A percentile compares a stretch with the other conserved stretches of the same genome.
phyloP scores from a whole-genome alignment of 176 grass and related monocot genomes.

The Thalia dealbata region DNA sequence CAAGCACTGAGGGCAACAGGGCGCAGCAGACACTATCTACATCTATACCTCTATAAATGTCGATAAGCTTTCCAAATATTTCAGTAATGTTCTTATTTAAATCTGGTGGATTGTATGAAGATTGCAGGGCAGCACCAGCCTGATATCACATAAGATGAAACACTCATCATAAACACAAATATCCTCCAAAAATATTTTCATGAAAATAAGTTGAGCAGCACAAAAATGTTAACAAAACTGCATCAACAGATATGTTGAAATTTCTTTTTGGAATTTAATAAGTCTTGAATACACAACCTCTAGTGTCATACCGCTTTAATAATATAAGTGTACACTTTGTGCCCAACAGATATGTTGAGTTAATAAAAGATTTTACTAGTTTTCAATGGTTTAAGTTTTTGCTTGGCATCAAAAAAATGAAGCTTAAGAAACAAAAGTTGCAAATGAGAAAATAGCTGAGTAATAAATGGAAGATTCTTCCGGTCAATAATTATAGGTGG shows the following conservation, averaged over 20 bases:
- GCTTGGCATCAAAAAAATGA: too few relatives aligned
- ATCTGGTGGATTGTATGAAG: slow-evolving; percentile 55
- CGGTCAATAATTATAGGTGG: too few relatives aligned
- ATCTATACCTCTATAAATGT: slow-evolving; percentile 71
- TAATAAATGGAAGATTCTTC: too few relatives aligned
- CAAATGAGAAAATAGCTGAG: too few relatives aligned
- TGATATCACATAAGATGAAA: slow-evolving; percentile 26
- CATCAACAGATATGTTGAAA: not conserved
- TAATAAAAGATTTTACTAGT: too few relatives aligned
- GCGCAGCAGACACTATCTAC: not conserved
- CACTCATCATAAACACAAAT: not conserved
- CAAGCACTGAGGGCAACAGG: not conserved
- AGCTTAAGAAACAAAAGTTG: too few relatives aligned
- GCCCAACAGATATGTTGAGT: not conserved
- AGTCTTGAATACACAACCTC: too few relatives aligned
- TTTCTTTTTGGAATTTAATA: too few relatives aligned
- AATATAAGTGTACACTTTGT: too few relatives aligned
- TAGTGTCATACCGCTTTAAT: too few relatives aligned
- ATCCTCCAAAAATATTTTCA: not conserved
- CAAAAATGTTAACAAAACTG: not conserved
- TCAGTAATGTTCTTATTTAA: slow-evolving; percentile 75
- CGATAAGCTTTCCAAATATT: slow-evolving; percentile 85
- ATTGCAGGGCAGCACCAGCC: slow-evolving; percentile 40
- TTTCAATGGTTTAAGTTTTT: too few relatives aligned
- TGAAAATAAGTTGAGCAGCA: not conserved